Base-by-base conservation (phyloP, 2,329 filamentous ascomycete species). In the Calonectria pauciramosa region DNA sequence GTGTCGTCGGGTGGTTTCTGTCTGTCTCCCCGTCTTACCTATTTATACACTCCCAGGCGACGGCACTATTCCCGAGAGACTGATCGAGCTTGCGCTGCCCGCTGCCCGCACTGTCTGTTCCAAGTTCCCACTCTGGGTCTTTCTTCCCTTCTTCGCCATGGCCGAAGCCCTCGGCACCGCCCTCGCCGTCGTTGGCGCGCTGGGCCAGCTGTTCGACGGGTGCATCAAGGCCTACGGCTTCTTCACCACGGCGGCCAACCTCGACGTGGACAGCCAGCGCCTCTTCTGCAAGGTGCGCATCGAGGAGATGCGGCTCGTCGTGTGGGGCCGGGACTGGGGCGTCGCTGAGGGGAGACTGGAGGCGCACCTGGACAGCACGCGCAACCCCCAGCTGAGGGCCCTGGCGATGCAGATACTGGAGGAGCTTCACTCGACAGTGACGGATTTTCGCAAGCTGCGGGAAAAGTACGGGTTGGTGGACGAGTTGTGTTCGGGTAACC, bases 81-180 rank as follows among this genome's bases (percentile, higher is more conserved):
- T 36, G 18, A 32, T 32, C 28, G 13, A 28, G 36, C 7, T 56
- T 36, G 47, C 67, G 51, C 30, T 34, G 89, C 95, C 4, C 90
- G 94, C 0, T 89, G 91, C 72, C 95, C 95, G 0, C 89, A 92
- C 38, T 88, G 97, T 1, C 84, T 97, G 23, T 90, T 97, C 49
- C 88, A 97, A 0, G 28, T 30, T 41, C 26, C 52, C n/a, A 26
- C 52, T 49, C 41, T 28, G n/a, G 30, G 30, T 32, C 30, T 9
- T 30, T 30, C 23, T 47, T 8, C 36, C n/a, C 23, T 28, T 32
- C 38, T 38, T 60, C 64, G 16, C 47, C 67, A 82, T 81, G 75
- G 84, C 85, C 63, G 87, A 88, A 80, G 79, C 84, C 36, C 75
- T 88, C 18, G 86, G 86, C 70, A 86, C 86, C 44, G 84, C 86